Conservation (phyloP, 306 rosid species). For the Glycine latifolia region DNA sequence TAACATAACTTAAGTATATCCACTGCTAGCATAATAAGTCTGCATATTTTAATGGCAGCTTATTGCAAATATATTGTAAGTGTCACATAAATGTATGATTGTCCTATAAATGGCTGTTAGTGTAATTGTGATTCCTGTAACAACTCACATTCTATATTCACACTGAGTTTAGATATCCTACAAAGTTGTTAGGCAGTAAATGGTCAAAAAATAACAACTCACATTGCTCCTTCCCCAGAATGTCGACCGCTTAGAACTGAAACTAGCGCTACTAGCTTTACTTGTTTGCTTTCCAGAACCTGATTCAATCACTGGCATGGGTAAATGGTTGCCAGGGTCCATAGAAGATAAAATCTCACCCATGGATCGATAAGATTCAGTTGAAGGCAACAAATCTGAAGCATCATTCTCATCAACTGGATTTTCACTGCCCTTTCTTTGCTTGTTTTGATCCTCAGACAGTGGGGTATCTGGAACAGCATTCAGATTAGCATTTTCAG, state of each 20-base stretch:
- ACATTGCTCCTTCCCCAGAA: constrained; percentile 99
- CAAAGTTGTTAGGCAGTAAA: constrained; percentile 17
- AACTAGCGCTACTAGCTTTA: constrained; percentile 67
- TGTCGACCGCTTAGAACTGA: constrained; percentile 74
- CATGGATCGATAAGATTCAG: constrained; percentile 83
- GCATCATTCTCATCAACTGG: constrained; percentile 62
- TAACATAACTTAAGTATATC: constrained; percentile 19
- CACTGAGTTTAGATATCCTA: constrained; percentile 1
- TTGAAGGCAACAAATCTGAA: constrained; percentile 66
- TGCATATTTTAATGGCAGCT: background rate
- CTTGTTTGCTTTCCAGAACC: constrained; percentile 69
- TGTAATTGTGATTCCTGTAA: constrained; percentile 17
- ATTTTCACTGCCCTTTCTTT: constrained; percentile 61
- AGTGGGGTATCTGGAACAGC: constrained; percentile 58
- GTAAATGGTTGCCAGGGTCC: constrained; percentile 73
- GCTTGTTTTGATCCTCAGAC: constrained; percentile 66
- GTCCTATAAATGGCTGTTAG: background rate
- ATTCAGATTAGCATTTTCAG: constrained; percentile 59
- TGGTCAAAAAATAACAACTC: constrained; percentile 53
- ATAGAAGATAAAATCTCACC: constrained; percentile 87
- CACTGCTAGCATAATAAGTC: constrained; percentile 20
- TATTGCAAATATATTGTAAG: background rate
- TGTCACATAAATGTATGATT: constrained; percentile 5
- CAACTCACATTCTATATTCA: constrained; percentile 6
- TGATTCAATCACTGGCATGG: constrained; percentile 60